Evolutionary conservation across 345 rosid species (phyloP).

Genomic region (Euphorbia tirucalli): DNA sequence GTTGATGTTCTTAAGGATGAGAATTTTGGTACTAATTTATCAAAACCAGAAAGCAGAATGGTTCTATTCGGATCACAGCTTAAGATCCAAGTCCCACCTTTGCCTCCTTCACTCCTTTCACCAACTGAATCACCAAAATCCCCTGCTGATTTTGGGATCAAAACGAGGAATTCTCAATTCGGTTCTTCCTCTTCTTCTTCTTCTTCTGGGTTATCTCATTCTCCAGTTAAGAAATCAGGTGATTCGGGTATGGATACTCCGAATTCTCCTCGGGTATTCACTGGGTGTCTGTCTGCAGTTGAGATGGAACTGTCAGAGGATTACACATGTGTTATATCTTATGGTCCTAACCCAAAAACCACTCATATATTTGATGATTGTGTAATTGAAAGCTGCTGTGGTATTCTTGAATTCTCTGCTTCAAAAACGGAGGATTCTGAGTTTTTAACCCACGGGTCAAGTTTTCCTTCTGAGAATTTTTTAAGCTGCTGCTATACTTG

Average conservation of each 20-base stretch:
- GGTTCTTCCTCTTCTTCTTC: conserved; percentile 29
- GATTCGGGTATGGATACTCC: conserved; percentile 32
- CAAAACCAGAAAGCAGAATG: conserved; percentile 49
- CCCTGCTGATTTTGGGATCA: conserved; percentile 63
- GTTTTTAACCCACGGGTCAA: conserved; percentile 22
- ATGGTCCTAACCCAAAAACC: conserved; percentile 82
- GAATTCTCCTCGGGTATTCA: conserved; percentile 38
- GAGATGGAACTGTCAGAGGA: conserved; percentile 92
- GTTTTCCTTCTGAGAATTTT: conserved; percentile 52
- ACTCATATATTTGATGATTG: conserved; percentile 85
- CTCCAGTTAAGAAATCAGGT: conserved; percentile 29
- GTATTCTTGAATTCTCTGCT: conserved; percentile 40
- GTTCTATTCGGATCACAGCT: conserved; percentile 78
- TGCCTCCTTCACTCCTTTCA: conserved; percentile 28
- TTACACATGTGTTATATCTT: conserved; percentile 84
- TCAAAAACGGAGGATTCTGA: conserved; percentile 27
- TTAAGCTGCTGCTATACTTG: conserved; percentile 76
- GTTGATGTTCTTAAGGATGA: conserved; percentile 57
- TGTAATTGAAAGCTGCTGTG: conserved; percentile 66
- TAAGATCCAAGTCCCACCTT: conserved; percentile 70
- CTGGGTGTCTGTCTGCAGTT: conserved; percentile 48
- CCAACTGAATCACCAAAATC: conserved; percentile 47
- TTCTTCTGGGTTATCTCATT: conserved; percentile 29
- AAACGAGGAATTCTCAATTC: conserved; percentile 51
- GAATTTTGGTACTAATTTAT: conserved; percentile 25